A percentile compares a stretch with the other conserved stretches of the same genome.
These are phyloP conservation scores for Gossypium stocksii DNA, from an alignment of 345 rosid species.

Conservation along the genomic window DNA sequence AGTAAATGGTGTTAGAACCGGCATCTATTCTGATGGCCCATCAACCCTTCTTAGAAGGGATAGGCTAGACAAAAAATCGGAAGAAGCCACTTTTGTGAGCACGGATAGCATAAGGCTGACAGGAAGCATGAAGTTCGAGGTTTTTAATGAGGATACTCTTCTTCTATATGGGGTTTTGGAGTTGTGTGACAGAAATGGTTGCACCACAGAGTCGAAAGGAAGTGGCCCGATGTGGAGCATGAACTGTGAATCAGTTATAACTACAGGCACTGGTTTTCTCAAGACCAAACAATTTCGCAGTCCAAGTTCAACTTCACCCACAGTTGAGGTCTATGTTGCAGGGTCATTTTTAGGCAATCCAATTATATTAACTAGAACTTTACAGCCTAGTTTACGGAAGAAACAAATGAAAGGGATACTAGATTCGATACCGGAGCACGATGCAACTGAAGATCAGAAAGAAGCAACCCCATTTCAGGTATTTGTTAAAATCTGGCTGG, in stretches of 20 bases:
- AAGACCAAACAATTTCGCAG: constrained; percentile 46
- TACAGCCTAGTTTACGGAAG: constrained; percentile 57
- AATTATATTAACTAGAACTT: constrained; percentile 67
- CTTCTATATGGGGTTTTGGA: constrained; percentile 67
- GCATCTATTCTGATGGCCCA: constrained; percentile 52
- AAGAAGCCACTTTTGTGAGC: constrained; percentile 74
- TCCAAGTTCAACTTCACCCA: constrained; percentile 44
- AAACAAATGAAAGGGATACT: constrained; percentile 53
- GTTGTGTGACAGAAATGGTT: constrained; percentile 42
- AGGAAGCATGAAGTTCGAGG: constrained; percentile 74
- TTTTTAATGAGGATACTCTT: constrained; percentile 49
- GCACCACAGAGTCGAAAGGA: constrained; percentile 36
- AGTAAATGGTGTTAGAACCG: constrained; percentile 62
- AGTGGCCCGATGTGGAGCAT: constrained; percentile 51
- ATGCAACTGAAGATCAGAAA: constrained; percentile 37
- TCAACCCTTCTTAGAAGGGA: constrained; percentile 70
- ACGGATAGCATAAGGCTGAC: constrained; percentile 72
- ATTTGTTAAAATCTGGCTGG: constrained; percentile 8
- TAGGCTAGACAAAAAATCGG: constrained; percentile 67
- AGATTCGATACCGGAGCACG: constrained; percentile 77
- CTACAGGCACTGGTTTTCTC: constrained; percentile 44
- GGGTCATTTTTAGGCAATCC: constrained; percentile 77
- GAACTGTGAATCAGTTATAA: constrained; percentile 56
- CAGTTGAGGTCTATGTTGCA: constrained; percentile 78
- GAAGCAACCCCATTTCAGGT: constrained; percentile 50